A percentile compares a stretch with the other conserved stretches of the same genome.
Conservation (phyloP, 2,329 filamentous ascomycete genomes). For the Diaporthe velutina region DNA sequence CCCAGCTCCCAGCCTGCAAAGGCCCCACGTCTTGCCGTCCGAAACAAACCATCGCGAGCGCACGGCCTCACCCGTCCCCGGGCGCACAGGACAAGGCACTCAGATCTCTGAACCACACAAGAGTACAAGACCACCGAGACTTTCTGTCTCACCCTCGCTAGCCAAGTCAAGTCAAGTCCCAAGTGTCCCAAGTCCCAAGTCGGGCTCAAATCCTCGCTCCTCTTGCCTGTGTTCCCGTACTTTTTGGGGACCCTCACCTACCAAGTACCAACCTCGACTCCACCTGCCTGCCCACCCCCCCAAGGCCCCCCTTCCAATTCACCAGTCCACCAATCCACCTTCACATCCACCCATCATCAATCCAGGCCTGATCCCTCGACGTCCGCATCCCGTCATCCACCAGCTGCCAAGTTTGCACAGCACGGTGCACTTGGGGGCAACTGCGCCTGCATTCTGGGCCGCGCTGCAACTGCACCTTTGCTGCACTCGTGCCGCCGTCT, state of each 20-base stretch:
- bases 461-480: constrained; percentile 6
- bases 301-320: constrained; percentile 14
- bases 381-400: constrained; percentile 17
- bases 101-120: constrained; percentile 24
- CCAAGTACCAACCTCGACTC: constrained; percentile 30
- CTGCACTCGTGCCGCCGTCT: constrained; percentile 11
- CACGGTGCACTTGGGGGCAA: constrained; percentile 24
- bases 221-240: constrained; percentile 1
- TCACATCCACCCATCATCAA: constrained; percentile 20
- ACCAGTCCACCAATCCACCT: constrained; percentile 13
- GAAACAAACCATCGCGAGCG: constrained; percentile 27
- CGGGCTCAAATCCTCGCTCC: constrained; percentile 25
- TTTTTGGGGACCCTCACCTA: constrained; percentile 20
- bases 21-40: constrained; percentile 20
- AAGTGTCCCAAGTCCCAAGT: constrained; percentile 9
- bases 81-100: constrained; percentile 17
- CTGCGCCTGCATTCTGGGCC: not conserved
- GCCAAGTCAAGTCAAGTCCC: constrained; percentile 29
- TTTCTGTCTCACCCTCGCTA: constrained; percentile 34
- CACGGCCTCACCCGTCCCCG: constrained; percentile 20
- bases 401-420: constrained; percentile 9
- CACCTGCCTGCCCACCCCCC: constrained; percentile 19
- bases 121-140: constrained; percentile 29
- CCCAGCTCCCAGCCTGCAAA: constrained; percentile 8
- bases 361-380: constrained; percentile 33